Conservation (phyloP, 257 asterid species). For the Nicotiana benthamiana region DNA sequence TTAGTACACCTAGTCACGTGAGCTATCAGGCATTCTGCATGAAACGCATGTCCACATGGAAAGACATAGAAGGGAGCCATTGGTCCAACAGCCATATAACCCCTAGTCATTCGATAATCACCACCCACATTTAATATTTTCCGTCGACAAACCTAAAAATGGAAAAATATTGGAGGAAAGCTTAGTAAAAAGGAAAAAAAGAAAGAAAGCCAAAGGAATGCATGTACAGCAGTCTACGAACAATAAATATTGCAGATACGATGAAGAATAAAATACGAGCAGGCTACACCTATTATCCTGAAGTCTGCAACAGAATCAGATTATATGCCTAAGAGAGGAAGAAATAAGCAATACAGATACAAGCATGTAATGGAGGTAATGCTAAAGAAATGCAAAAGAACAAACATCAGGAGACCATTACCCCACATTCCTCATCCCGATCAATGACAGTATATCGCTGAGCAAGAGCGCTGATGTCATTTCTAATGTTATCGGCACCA, state of each 20-base stretch:
- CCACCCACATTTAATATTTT: conserved; percentile 63
- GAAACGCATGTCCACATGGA: conserved; percentile 97
- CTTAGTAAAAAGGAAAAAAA: not conserved
- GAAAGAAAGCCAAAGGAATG: not conserved
- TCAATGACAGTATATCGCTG: conserved; percentile 83
- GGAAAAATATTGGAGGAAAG: conserved; percentile 1
- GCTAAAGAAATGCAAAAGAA: not conserved
- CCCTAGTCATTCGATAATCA: conserved; percentile 59
- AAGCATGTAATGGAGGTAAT: not conserved
- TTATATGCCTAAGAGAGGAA: conserved; percentile 1
- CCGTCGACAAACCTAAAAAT: conserved; percentile 66
- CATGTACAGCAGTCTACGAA: not conserved
- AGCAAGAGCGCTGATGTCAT: conserved; percentile 85
- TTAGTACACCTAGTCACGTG: conserved; percentile 83
- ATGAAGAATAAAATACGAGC: not conserved
- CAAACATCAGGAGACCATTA: conserved; percentile 33
- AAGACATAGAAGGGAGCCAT: conserved; percentile 97
- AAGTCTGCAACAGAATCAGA: not conserved
- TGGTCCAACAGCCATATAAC: conserved; percentile 69
- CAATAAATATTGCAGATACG: not conserved
- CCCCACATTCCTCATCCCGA: conserved; percentile 96
- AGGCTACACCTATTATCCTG: not conserved
- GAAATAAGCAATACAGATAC: not conserved
- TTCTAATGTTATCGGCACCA: conserved; percentile 95
- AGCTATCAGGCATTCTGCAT: conserved; percentile 82